Base-by-base conservation (phyloP, 805 yeast species). In the Danielia reshetovae region DNA sequence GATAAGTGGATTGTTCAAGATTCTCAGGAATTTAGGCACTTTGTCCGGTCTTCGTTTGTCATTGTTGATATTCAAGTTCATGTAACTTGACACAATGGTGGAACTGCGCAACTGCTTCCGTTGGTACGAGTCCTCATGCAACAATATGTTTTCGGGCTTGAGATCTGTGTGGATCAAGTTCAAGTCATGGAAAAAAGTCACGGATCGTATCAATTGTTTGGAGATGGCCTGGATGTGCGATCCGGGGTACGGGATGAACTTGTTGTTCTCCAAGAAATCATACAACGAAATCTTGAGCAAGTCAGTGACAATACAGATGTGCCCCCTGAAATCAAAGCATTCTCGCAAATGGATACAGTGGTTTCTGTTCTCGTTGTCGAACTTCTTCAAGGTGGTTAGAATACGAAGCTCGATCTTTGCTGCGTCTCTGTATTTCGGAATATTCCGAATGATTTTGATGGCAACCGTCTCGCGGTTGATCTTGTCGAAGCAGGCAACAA, bases 381-480 rank as follows among this genome's bases (percentile, higher is more conserved):
- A 79, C 49, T 74, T 74, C 38, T 82, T 77, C 38, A 87, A 62
- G 32, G 90, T 81, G 12, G 84, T 68, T 39, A 93, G 64, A 9
- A 93, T 87, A 30, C 97, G 65, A 17, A 93, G 68, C 62, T 93
- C 99, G 36, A 89, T 87, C 59, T 83, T 85, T 10, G 96, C 86
- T 3, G 98, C 98, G 53, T 89, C 97, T 36, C 97, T 72, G 59
- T 93, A 93, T 64, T 94, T 86, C 16, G 88, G 95, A 16, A 93
- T 83, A 14, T 96, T 86, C 38, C 95, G 72, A 32, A 93, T 93
- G 42, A 93, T 85, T 58, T 93, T 93, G 40, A 93, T 83, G 2
- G 99, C 99, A 29, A 87, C 93, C 39, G 70, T 68, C 34, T 72
- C 68, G 18, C 77, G 65, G 29, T 75, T 68, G 13, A 68, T 60